Percentiles rank a stretch among this genome's conserved stretches.
Evolutionary conservation across 805 yeast species (phyloP).

Genomic region (Suhomyces faveliae): DNA sequence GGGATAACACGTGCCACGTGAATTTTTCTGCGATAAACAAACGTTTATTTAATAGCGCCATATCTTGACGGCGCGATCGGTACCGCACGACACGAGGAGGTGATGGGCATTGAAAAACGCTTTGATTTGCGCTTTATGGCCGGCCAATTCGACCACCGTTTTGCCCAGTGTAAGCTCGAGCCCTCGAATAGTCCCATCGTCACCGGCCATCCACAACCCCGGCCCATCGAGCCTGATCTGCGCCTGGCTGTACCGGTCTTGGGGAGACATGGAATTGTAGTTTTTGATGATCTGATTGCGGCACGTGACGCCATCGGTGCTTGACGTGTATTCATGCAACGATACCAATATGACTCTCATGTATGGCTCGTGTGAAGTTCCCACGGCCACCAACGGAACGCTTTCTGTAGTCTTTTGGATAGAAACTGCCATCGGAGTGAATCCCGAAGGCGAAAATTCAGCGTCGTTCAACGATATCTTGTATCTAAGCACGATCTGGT

Average conservation of each 20-base stretch:
- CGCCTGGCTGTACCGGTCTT: conserved; percentile 62
- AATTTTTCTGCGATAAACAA: background rate
- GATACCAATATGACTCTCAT: conserved; percentile 62
- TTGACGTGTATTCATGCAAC: conserved; percentile 33
- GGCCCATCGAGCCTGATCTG: conserved; percentile 43
- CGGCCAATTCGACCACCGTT: conserved; percentile 32
- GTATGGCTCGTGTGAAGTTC: conserved; percentile 76
- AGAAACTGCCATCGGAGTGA: conserved; percentile 53
- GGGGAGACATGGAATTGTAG: conserved; percentile 55
- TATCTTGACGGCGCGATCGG: background rate
- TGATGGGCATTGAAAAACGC: conserved; percentile 13
- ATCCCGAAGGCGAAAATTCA: conserved; percentile 62
- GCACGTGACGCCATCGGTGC: conserved; percentile 13
- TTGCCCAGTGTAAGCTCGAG: conserved; percentile 46
- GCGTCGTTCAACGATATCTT: conserved; percentile 69
- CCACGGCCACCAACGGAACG: conserved; percentile 50
- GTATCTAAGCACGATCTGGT: conserved; percentile 17
- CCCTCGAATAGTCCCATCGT: conserved; percentile 66
- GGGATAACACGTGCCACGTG: no score
- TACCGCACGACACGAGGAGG: background rate
- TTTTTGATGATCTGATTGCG: conserved; percentile 29
- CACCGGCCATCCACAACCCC: conserved; percentile 61
- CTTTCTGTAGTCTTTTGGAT: conserved; percentile 11
- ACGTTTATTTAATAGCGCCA: background rate
- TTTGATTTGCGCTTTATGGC: conserved; percentile 51